Conservation (phyloP, 1,284 basidiomycete genomes). For the Trichosporon inkin region DNA sequence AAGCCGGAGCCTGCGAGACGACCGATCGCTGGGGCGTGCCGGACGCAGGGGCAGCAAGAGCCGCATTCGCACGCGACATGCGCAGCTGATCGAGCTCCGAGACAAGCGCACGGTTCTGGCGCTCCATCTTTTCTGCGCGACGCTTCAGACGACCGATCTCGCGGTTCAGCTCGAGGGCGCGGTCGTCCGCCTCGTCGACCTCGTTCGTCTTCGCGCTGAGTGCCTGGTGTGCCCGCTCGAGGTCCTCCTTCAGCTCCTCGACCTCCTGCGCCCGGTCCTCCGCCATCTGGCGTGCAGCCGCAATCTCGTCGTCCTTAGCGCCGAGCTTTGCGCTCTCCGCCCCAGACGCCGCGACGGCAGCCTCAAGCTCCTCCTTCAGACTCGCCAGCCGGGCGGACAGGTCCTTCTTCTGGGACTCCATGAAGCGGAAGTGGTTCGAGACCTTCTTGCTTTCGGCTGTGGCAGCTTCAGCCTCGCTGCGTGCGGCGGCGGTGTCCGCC, state of each 20-base stretch:
- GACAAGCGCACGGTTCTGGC: constrained; percentile 13
- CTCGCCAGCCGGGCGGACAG: constrained; percentile 10
- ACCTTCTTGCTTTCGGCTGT: constrained; percentile 8
- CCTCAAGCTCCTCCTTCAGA: constrained; percentile 12
- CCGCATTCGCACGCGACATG: background rate
- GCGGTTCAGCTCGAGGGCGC: constrained; percentile 19
- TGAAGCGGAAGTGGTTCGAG: constrained; percentile 9
- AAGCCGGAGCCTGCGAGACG: background rate
- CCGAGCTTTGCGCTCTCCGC: background rate
- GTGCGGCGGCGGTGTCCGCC: background rate
- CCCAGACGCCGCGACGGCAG: background rate
- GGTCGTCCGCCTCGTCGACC: constrained; percentile 26
- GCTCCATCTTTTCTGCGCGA: constrained; percentile 16
- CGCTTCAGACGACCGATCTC: constrained; percentile 14
- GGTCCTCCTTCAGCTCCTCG: constrained; percentile 17
- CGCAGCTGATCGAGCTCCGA: constrained; percentile 13
- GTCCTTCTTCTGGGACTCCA: constrained; percentile 18
- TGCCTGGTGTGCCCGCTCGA: constrained; percentile 11
- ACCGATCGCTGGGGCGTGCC: background rate
- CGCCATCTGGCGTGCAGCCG: constrained; percentile 14
- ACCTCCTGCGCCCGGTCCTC: constrained; percentile 37
- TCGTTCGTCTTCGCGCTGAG: constrained; percentile 21
- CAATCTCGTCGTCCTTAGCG: constrained; percentile 8
- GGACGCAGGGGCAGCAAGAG: background rate
- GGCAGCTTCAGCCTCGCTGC: background rate